phyloP scores from a whole-genome alignment of 2,329 filamentous ascomycete species.

The Aspergillus quadrilineatus region DNA sequence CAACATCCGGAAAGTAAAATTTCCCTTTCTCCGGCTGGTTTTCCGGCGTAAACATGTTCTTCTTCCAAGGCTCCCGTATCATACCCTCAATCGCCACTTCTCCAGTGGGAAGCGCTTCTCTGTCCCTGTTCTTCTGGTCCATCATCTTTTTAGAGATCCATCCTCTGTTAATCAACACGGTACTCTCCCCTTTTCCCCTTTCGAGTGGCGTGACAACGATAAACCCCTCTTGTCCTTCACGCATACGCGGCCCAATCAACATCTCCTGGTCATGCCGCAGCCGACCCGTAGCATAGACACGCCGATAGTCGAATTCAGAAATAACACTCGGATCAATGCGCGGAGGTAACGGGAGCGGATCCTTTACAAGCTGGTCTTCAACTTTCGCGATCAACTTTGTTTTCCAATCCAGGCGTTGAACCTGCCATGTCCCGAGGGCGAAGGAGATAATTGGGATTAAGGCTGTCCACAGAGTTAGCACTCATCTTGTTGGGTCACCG shows the following conservation, averaged over 20 bases:
- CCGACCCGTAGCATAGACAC: constrained; percentile 71
- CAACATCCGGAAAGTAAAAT: constrained; percentile 94
- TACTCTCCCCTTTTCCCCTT: constrained; percentile 59
- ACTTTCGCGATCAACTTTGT: constrained; percentile 85
- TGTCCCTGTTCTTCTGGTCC: constrained; percentile 59
- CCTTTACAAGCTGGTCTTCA: constrained; percentile 84
- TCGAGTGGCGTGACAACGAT: constrained; percentile 91
- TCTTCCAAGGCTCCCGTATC: constrained; percentile 87
- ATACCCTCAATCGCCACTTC: constrained; percentile 80
- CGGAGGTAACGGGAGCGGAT: constrained; percentile 81
- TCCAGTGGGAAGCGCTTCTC: constrained; percentile 63
- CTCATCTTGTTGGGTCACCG: background rate
- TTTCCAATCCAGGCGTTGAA: constrained; percentile 91
- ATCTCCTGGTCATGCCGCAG: constrained; percentile 92
- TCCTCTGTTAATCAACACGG: constrained; percentile 82
- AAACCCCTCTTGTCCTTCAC: constrained; percentile 86
- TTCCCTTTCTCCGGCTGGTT: constrained; percentile 80
- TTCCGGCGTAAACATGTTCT: constrained; percentile 94
- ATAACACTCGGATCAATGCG: constrained; percentile 78
- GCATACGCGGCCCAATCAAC: constrained; percentile 86
- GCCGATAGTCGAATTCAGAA: constrained; percentile 86
- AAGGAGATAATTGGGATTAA: constrained; percentile 92
- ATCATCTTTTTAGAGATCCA: constrained; percentile 82
- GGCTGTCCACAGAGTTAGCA: constrained; percentile 44
- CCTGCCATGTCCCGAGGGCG: constrained; percentile 88